Base-by-base conservation (phyloP, 1,284 basidiomycete species). In the Xanthoconium separans region DNA sequence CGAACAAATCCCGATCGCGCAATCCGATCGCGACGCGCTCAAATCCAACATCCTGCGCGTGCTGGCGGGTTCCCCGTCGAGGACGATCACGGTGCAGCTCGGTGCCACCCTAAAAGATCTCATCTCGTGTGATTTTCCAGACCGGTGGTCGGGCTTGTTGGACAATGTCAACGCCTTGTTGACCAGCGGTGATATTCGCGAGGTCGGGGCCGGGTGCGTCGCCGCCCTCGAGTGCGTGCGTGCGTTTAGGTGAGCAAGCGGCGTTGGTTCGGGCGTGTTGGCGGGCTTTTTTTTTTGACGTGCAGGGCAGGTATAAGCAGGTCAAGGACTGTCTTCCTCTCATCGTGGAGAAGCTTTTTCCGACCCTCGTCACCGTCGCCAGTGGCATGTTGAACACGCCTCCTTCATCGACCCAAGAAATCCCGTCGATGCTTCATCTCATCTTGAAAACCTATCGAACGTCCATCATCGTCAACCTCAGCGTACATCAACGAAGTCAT, bases 401-500 rank as follows among this genome's bases (percentile, higher is more conserved):
- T 2, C 81, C 84, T 1, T 76, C 77, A 33, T 49, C 81, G 1
- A 76, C 81, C 15, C 80, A 84, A 44, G 87, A 90, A 57, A 85
- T 88, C 40, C 89, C 89, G 1, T 78, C 83, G 6, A 85, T 93
- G 75, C 76, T 93, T 30, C 89, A 93, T 63, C 77, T 90, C 47
- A 89, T 93, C 55, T 76, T 93, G 57, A 93, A 94, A 65, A 80
- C 89, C 0, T 94, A 94, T 76, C 88, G 85, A 64, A 87, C 85
- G 1, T 87, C 85, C 47, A 89, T 91, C 65, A 78, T 87, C 30
- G 77, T 89, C 46, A 80, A 85, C 49, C 77, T 95, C 15, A 85
- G 83, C 54, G 55, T 68, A 9, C 88, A 91, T 60, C 91, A 93
- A 59, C 91, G 92, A 68, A 81, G 77, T 51, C 65, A 79, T 1